These are phyloP conservation scores for Eucalyptus sp. DNA, from an alignment of 345 rosid genomes.

Conservation along the genomic window DNA sequence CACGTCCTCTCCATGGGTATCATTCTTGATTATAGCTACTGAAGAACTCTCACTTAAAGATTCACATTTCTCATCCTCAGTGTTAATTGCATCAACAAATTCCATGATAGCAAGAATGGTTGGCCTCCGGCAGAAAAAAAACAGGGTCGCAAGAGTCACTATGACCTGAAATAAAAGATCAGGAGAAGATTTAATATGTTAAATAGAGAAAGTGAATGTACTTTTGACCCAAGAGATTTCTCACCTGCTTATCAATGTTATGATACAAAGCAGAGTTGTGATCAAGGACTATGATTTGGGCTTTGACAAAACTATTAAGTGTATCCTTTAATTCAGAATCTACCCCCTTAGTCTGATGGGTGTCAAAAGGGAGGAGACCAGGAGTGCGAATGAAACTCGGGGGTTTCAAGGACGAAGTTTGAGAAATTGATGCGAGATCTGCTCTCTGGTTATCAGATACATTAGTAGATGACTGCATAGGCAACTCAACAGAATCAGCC, in stretches of 20 bases:
- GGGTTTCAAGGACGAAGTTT: conserved; percentile 27
- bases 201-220: neutral
- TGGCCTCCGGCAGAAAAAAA: conserved; percentile 91
- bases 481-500: conserved; percentile 39
- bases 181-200: neutral
- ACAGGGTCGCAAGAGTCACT: conserved; percentile 76
- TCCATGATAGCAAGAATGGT: conserved; percentile 93
- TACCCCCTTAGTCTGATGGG: conserved; percentile 14
- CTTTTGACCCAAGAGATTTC: neutral
- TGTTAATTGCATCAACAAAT: conserved; percentile 63
- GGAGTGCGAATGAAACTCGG: conserved; percentile 62
- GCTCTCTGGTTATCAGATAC: conserved; percentile 7
- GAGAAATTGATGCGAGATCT: conserved; percentile 1
- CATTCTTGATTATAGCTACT: conserved; percentile 23
- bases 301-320: conserved; percentile 89
- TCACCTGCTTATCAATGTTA: conserved; percentile 70
- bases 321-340: conserved; percentile 28
- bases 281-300: conserved; percentile 72
- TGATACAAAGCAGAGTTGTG: conserved; percentile 58
- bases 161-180: conserved; percentile 42
- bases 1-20: conserved; percentile 21
- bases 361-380: conserved; percentile 67
- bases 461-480: conserved; percentile 6
- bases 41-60: conserved; percentile 50
- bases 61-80: conserved; percentile 46